Conservation (phyloP, 768 basidiomycete genomes). For the Cyathus striatus region DNA sequence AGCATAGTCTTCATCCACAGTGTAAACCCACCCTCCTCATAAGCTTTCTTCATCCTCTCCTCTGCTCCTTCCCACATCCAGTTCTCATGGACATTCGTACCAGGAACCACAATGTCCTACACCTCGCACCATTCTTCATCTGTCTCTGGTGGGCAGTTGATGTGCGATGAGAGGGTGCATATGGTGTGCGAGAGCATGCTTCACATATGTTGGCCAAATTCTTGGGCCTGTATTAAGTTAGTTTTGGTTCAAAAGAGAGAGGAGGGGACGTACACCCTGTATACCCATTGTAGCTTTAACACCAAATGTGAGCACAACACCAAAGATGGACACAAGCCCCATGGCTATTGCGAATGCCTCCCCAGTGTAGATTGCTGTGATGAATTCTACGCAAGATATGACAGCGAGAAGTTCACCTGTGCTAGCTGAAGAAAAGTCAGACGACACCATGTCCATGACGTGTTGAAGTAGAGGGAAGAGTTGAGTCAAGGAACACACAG, state of each 20-base stretch:
- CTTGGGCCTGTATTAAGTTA: constrained; percentile 35
- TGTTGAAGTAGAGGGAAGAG: too few relatives aligned
- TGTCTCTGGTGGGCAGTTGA: constrained; percentile 37
- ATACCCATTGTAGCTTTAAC: constrained; percentile 52
- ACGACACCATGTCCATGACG: too few relatives aligned
- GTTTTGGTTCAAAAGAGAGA: background rate
- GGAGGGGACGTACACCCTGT: constrained; percentile 39
- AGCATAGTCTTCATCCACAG: constrained; percentile 50
- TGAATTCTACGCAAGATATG: constrained; percentile 33
- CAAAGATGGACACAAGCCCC: constrained; percentile 45
- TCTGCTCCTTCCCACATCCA: constrained; percentile 56
- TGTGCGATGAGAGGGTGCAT: constrained; percentile 44
- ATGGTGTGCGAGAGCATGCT: constrained; percentile 36
- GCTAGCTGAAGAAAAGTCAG: constrained; percentile 21
- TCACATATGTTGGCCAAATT: constrained; percentile 60
- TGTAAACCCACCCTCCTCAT: constrained; percentile 51
- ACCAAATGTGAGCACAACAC: constrained; percentile 36
- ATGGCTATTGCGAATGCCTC: constrained; percentile 70
- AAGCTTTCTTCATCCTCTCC: constrained; percentile 48
- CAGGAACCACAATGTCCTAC: background rate
- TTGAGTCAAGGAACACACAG: too few relatives aligned
- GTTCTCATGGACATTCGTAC: constrained; percentile 13
- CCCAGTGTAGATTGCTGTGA: constrained; percentile 46
- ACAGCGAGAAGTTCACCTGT: constrained; percentile 28
- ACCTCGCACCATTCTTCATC: constrained; percentile 21